Evolutionary conservation across 805 yeast species (phyloP), one percentile per base, ranked within the genome.

Genomic region (Saccharomyces cerevisiae): DNA sequence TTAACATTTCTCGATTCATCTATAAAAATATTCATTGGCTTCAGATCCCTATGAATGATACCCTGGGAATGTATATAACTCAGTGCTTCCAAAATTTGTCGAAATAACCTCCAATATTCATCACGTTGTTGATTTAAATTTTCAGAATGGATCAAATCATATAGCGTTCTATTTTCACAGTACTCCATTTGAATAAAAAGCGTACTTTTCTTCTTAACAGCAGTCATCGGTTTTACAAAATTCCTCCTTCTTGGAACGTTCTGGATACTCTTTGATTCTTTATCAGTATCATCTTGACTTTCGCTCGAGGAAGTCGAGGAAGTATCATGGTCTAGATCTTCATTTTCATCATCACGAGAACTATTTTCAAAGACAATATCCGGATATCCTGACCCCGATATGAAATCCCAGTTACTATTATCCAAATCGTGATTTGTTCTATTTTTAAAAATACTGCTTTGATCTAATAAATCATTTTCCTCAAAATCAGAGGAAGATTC

Each of bases 141-240:
- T 54, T 85, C 88, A 46, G 81, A 79, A 52, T 77, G 80, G 49
- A 94, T 92, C 57, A 94, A 73, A 70, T 94, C 96, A 51, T 80
- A 79, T 29, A 94, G 71, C 0, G 99, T 92, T 55, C 88, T 89
- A 65, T 92, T 94, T 64, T 94, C 99, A 71, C 99, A 94, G 63
- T 94, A 94, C 69, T 94, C 99, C 99, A 94, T 94, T 66, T 94
- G 99, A 60, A 94, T 94, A 67, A 88, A 94, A 30, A 94, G 71
- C 0, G 96, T 89, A 52, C 91, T 86, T 58, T 75, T 75, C 48
- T 73, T 69, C 55, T 73, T 74, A 10, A 46, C 36, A 9, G 26
- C 41, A 17, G 2, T 32, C 29, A 30, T 46, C 13, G 46, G 26
- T 41, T 48, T 57, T 9, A 41, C 28, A 13, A 26, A 10, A n/a